Conservation (phyloP, 129 eudicot species). For the Saussurea involucrata region DNA sequence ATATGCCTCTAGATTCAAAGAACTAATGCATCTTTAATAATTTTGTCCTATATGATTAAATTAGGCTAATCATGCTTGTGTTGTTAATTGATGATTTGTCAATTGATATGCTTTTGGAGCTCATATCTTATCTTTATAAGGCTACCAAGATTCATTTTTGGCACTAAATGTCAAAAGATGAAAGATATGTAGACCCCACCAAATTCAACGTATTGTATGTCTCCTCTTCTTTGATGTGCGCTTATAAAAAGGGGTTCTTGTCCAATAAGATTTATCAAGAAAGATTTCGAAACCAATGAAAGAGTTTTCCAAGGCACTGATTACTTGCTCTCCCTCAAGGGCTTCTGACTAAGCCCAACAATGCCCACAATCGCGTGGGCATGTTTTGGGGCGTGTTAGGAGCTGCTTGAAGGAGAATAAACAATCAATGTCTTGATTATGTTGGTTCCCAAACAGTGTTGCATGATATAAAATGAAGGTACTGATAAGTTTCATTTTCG, state of each 20-base stretch:
- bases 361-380: neutral
- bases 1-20: conserved; percentile 16
- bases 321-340: conserved; percentile 39
- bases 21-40: conserved; percentile 12
- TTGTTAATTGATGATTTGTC: conserved; percentile 17
- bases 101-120: conserved; percentile 27
- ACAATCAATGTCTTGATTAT: neutral
- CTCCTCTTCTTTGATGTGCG: conserved; percentile 5
- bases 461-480: neutral
- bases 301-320: conserved; percentile 29
- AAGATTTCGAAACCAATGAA: conserved; percentile 32
- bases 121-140: conserved; percentile 18
- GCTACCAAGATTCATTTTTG: conserved; percentile 25
- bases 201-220: conserved; percentile 4
- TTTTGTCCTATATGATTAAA: conserved; percentile 11
- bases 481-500: neutral
- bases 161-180: conserved; percentile 32
- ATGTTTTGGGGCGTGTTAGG: conserved; percentile 14
- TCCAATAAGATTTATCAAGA: conserved; percentile 32
- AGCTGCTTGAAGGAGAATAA: conserved; percentile 12
- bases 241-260: conserved; percentile 39
- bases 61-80: conserved; percentile 19
- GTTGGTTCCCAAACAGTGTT: neutral
- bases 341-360: conserved; percentile 16
- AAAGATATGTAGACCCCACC: conserved; percentile 44